These are phyloP conservation scores for Secale cereale DNA, from an alignment of 176 grass and related monocot species.

Conservation along the genomic window DNA sequence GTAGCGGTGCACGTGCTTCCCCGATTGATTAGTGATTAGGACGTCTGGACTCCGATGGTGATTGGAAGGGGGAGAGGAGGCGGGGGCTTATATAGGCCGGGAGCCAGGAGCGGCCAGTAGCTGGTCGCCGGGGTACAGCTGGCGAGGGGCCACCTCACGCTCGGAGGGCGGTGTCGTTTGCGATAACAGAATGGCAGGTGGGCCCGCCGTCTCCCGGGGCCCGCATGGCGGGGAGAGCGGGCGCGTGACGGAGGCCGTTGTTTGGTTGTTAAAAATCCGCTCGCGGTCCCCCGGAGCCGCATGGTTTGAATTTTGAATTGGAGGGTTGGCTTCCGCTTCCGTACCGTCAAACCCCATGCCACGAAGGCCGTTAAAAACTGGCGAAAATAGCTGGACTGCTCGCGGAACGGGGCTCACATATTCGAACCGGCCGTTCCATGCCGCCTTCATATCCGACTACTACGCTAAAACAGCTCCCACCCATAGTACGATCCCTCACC, in stretches of 20 bases:
- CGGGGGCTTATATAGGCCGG: constrained; percentile 19
- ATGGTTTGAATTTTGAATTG: constrained; percentile 51
- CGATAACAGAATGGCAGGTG: constrained; percentile 26
- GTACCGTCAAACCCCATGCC: constrained; percentile 31
- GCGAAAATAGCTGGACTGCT: background rate
- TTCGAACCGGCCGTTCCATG: background rate
- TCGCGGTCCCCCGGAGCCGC: background rate
- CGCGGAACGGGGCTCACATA: background rate
- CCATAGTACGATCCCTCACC: background rate
- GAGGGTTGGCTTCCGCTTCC: constrained; percentile 10
- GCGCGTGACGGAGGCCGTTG: constrained; percentile 17
- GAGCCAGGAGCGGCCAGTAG: constrained; percentile 25
- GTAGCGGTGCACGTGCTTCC: background rate
- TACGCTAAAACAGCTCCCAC: background rate
- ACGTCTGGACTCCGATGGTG: constrained; percentile 28
- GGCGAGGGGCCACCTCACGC: constrained; percentile 36
- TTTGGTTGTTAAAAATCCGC: constrained; percentile 15
- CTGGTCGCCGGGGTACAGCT: constrained; percentile 40
- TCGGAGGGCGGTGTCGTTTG: constrained; percentile 25
- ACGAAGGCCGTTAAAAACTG: constrained; percentile 22
- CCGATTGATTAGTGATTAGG: constrained; percentile 16
- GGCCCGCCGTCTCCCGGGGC: rapidly evolving
- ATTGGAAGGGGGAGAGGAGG: constrained; percentile 10
- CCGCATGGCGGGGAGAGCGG: background rate
- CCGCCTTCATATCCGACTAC: background rate